These are phyloP conservation scores for Kregervanrija pseudodelftensis DNA, from an alignment of 805 yeast genomes.

Conservation along the genomic window DNA sequence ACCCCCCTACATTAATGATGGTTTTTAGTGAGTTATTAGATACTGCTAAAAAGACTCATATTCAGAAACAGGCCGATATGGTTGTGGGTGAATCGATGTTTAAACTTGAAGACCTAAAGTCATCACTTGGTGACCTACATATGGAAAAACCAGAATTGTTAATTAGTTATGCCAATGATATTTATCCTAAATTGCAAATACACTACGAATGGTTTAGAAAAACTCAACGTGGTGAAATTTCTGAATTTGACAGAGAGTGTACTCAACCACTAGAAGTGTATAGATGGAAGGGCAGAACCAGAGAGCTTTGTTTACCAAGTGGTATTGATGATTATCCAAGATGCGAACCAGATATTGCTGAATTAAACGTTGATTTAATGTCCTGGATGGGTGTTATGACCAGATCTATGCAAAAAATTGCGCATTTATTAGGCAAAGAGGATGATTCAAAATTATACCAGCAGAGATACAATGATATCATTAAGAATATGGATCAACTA, in stretches of 20 bases:
- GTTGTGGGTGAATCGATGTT: conserved; percentile 18
- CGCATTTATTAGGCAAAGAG: conserved; percentile 48
- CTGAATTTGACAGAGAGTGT: conserved; percentile 59
- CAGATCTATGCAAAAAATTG: conserved; percentile 67
- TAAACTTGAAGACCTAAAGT: conserved; percentile 18
- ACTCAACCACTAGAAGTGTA: conserved; percentile 56
- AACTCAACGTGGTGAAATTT: conserved; percentile 71
- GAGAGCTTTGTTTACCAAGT: conserved; percentile 79
- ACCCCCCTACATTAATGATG: conserved; percentile 90
- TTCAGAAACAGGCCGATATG: conserved; percentile 16
- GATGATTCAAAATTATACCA: conserved; percentile 54
- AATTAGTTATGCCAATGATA: conserved; percentile 45
- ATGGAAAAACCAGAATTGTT: conserved; percentile 53
- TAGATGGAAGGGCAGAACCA: conserved; percentile 91
- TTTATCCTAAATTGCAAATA: conserved; percentile 68
- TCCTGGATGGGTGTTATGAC: conserved; percentile 96
- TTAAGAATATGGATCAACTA: conserved; percentile 56
- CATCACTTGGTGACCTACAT: conserved; percentile 43
- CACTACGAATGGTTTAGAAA: conserved; percentile 83
- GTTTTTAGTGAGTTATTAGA: conserved; percentile 54
- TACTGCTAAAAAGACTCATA: conserved; percentile 8
- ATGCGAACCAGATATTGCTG: conserved; percentile 79
- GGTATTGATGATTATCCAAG: conserved; percentile 97
- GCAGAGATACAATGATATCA: conserved; percentile 47
- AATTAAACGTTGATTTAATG: conserved; percentile 80